Conservation (phyloP, 352 stramenopile genomes). For the Pythium chondricola region DNA sequence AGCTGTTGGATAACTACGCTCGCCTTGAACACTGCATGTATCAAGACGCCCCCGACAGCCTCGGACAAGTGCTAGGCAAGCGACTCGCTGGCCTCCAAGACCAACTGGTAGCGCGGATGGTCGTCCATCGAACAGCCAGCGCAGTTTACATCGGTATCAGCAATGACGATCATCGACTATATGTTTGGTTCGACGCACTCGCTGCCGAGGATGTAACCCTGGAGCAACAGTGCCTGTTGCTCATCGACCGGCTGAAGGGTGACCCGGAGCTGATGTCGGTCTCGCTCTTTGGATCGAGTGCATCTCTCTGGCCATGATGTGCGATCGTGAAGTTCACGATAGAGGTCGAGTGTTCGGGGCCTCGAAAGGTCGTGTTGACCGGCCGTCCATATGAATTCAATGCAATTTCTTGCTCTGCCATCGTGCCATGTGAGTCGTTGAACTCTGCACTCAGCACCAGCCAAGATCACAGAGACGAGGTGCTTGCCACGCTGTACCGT, state of each 20-base stretch:
- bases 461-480: too few species aligned
- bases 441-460: too few species aligned
- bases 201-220: constrained; percentile 27
- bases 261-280: constrained; percentile 53
- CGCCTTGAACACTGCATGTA: constrained; percentile 51
- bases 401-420: too few species aligned
- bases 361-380: too few species aligned
- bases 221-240: constrained; percentile 41
- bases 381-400: too few species aligned
- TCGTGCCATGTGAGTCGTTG: too few species aligned
- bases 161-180: constrained; percentile 48
- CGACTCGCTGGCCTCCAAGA: constrained; percentile 25
- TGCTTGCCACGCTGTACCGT: too few species aligned
- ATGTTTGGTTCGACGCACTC: constrained; percentile 50
- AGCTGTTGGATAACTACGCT: constrained; percentile 48
- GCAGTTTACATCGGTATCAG: constrained; percentile 47
- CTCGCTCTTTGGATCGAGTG: constrained; percentile 12
- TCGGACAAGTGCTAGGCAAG: constrained; percentile 50
- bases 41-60: constrained; percentile 12
- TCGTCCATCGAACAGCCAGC: constrained; percentile 40
- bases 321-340: too few species aligned
- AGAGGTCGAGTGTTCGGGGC: too few species aligned
- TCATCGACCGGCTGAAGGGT: constrained; percentile 45
- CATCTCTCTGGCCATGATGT: constrained; percentile 20
- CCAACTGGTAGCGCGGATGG: constrained; percentile 32